Evolutionary conservation across 192 early-diverging fungal species (phyloP).

Genomic region (Coemansia sp.): DNA sequence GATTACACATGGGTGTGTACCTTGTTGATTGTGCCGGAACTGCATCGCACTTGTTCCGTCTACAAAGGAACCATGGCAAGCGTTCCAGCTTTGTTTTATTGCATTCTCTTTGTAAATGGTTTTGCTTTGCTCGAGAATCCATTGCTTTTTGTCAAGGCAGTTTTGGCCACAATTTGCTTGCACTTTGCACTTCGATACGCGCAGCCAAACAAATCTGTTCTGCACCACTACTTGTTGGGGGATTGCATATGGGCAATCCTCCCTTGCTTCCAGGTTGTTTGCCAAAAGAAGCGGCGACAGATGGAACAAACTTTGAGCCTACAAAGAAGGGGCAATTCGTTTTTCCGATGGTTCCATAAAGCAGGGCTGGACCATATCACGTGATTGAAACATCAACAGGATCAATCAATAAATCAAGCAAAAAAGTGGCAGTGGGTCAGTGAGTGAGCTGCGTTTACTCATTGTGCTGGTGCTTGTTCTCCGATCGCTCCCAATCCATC

Average conservation of each 20-base stretch:
- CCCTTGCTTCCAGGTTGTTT: background rate
- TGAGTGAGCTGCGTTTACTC: no score
- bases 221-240: background rate
- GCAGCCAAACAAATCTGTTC: no score
- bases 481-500: no score
- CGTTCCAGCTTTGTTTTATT: background rate
- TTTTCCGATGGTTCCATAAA: background rate
- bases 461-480: no score
- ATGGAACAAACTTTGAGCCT: no score
- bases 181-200: no score
- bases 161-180: no score
- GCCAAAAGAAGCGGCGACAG: background rate
- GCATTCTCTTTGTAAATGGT: background rate
- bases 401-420: background rate
- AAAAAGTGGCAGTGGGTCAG: background rate
- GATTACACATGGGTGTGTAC: no score
- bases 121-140: no score
- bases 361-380: background rate
- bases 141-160: no score
- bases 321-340: background rate
- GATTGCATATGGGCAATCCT: background rate
- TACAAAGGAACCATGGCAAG: background rate
- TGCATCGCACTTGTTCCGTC: background rate
- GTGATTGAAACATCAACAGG: background rate
- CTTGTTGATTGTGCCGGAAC: no score